Base-by-base conservation (phyloP, 345 rosid species). In the Lumnitzera racemosa region DNA sequence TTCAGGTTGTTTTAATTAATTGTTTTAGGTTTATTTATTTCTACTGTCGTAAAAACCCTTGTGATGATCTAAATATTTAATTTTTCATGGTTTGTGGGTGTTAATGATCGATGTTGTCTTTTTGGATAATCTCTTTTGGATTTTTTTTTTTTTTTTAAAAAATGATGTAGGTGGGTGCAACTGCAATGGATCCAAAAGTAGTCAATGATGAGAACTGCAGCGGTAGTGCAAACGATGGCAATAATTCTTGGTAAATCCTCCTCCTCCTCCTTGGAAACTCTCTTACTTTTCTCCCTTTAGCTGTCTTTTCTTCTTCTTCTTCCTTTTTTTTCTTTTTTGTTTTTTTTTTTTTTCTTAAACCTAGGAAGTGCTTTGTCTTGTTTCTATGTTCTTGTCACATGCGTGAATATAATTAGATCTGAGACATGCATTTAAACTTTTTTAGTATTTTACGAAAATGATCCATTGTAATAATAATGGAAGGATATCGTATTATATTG, bases 121-220 rank as follows among this genome's bases (percentile, higher is more conserved):
- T 43, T 24, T 51, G 51, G 20, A 11, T 51, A 59, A 43, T 36
- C 24, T 53, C 16, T 56, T n/a, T 64, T 61, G n/a, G 47, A 58
- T 63, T 49, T 20, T 20, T 20, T 20, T 20, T 20, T 20, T 20
- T 20, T 20, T 20, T 20, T 20, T 20, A 20, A 29, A 57, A 16
- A 62, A 36, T 52, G 54, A 17, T 51, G 70, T 55, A 78, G 90
- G 80, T 76, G 24, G 78, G 72, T 54, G 53, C 20, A 15, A 54
- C 77, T 5, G 60, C 49, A 47, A 63, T 76, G 66, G 81, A 80
- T 78, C 80, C 82, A 9, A 82, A 78, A 69, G 69, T 74, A 56
- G 71, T 61, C 51, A 68, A 66, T 52, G 69, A 76, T 24, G 83
- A 76, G 56, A 80, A 66, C 54, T 74, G 74, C 74, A 62, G 72